phyloP scores from a whole-genome alignment of 2,329 filamentous ascomycete genomes.

The Phoma sp. region DNA sequence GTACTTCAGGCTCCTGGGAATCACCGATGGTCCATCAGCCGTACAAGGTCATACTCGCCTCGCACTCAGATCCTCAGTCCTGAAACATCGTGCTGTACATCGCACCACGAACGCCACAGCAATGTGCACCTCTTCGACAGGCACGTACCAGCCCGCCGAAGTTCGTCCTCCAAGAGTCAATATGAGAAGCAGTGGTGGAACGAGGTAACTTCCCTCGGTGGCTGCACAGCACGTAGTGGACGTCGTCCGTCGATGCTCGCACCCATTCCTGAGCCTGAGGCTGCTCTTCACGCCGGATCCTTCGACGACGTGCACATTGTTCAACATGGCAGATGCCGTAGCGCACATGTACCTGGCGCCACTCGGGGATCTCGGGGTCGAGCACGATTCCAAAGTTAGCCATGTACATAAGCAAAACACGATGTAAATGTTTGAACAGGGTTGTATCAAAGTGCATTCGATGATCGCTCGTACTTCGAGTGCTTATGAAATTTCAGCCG shows the following conservation, averaged over 20 bases:
- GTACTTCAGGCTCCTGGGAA: background rate
- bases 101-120: background rate
- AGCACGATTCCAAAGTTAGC: background rate
- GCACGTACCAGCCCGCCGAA: background rate
- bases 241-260: slow-evolving; percentile 15
- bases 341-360: background rate
- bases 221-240: slow-evolving; percentile 2
- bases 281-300: background rate
- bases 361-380: background rate
- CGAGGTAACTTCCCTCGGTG: slow-evolving; percentile 10
- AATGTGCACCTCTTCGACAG: background rate
- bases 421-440: background rate
- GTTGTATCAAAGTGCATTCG: background rate
- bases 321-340: background rate
- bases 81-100: background rate
- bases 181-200: slow-evolving; percentile 12
- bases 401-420: background rate
- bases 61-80: background rate
- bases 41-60: background rate
- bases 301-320: background rate
- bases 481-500: slow-evolving; percentile 16
- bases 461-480: slow-evolving; percentile 17
- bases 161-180: slow-evolving; percentile 1
- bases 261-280: slow-evolving; percentile 16
- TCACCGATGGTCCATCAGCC: background rate